Evolutionary conservation across 1,284 basidiomycete genomes (phyloP).

Genomic region (Rhodotorula sp.): DNA sequence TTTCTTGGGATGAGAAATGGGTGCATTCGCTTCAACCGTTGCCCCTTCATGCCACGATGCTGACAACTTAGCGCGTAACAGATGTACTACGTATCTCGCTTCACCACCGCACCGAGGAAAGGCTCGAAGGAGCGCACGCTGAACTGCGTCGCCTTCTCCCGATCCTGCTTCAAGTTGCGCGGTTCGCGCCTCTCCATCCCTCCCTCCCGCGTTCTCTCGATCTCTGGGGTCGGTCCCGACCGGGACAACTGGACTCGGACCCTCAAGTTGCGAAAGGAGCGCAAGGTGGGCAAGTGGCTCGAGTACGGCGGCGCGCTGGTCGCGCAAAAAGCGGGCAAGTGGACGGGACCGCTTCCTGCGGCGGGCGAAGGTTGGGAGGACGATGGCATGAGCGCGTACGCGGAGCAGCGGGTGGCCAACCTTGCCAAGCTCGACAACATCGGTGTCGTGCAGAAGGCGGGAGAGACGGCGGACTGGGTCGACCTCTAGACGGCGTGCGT

Average conservation of each 20-base stretch:
- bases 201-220: slow-evolving; percentile 34
- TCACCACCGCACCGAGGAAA: slow-evolving; percentile 30
- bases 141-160: slow-evolving; percentile 31
- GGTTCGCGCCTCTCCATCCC: slow-evolving; percentile 39
- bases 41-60: background rate
- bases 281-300: slow-evolving; percentile 24
- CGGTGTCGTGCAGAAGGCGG: slow-evolving; percentile 14
- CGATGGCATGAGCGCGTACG: slow-evolving; percentile 26
- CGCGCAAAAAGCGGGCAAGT: slow-evolving; percentile 21
- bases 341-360: slow-evolving; percentile 2
- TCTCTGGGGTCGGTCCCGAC: slow-evolving; percentile 27
- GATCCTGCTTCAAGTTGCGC: slow-evolving; percentile 37
- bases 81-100: slow-evolving; percentile 34
- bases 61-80: background rate
- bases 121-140: slow-evolving; percentile 29
- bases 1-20: slow-evolving; percentile 38
- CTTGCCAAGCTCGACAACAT: slow-evolving; percentile 9
- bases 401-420: slow-evolving; percentile 18
- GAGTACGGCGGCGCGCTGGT: slow-evolving; percentile 30
- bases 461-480: slow-evolving; percentile 19
- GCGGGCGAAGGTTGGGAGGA: slow-evolving; percentile 28
- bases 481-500: slow-evolving; percentile 4
- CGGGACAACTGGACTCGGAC: slow-evolving; percentile 29
- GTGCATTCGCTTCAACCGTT: background rate
- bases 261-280: slow-evolving; percentile 8